phyloP scores from a whole-genome alignment of 192 early-diverging fungal species.

The Coemansia sp. region DNA sequence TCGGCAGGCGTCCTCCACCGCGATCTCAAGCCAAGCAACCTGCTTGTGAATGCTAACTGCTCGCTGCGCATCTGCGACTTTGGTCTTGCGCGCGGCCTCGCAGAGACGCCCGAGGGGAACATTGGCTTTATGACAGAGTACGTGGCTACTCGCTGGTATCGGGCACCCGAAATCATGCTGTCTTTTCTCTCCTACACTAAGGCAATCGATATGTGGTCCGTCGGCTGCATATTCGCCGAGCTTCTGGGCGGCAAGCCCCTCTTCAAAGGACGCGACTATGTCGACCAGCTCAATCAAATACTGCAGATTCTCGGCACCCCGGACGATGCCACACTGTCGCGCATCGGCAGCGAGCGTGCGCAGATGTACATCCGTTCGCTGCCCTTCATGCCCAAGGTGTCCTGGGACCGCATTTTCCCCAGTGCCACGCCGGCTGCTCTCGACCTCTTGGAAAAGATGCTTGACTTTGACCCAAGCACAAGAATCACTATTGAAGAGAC shows the following conservation, averaged over 20 bases:
- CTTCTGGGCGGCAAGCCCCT: slow-evolving; percentile 89
- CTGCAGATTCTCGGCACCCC: slow-evolving; percentile 93
- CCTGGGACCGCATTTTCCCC: slow-evolving; percentile 85
- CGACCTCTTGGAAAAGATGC: slow-evolving; percentile 81
- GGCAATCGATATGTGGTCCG: slow-evolving; percentile 99
- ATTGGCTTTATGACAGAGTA: slow-evolving; percentile 99
- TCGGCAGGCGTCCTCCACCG: slow-evolving; percentile 97
- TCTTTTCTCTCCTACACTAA: slow-evolving; percentile 98
- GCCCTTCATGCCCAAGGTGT: slow-evolving; percentile 85
- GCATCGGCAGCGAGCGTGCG: slow-evolving; percentile 92
- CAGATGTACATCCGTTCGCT: slow-evolving; percentile 93
- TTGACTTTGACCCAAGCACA: slow-evolving; percentile 90
- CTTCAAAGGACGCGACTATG: slow-evolving; percentile 95
- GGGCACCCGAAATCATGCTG: slow-evolving; percentile 98
- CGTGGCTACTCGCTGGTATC: slow-evolving; percentile 99
- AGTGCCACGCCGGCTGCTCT: slow-evolving; percentile 77
- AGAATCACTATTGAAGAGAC: slow-evolving; percentile 94
- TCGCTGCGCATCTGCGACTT: slow-evolving; percentile 98
- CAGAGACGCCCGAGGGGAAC: slow-evolving; percentile 74
- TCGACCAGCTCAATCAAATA: slow-evolving; percentile 99
- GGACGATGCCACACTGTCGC: slow-evolving; percentile 80
- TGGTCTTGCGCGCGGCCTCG: slow-evolving; percentile 92
- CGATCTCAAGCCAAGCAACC: slow-evolving; percentile 94
- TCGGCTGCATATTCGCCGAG: slow-evolving; percentile 99
- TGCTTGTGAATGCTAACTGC: slow-evolving; percentile 89